These are phyloP conservation scores for Candida mattraensis DNA, from an alignment of 805 yeast species.

Conservation along the genomic window DNA sequence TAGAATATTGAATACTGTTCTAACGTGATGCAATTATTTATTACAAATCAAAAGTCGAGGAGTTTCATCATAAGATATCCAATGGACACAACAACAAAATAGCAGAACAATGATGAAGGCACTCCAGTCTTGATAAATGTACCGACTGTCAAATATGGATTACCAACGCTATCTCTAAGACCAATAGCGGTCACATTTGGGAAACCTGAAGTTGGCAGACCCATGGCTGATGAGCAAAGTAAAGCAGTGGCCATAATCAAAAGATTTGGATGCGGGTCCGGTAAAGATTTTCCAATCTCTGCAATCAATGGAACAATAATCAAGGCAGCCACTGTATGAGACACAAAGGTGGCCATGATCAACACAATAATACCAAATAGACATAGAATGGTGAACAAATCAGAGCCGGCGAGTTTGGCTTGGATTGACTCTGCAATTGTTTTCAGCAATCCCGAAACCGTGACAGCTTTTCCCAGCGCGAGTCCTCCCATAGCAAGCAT, in stretches of 20 bases:
- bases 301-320: constrained; percentile 88
- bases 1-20: too few species aligned
- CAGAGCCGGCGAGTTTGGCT: constrained; percentile 59
- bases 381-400: constrained; percentile 69
- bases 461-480: constrained; percentile 92
- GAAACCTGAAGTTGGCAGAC: constrained; percentile 94
- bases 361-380: constrained; percentile 81
- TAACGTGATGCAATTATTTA: not conserved
- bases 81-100: constrained; percentile 67
- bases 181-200: constrained; percentile 98
- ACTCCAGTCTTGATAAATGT: constrained; percentile 90
- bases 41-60: constrained; percentile 49
- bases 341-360: constrained; percentile 88
- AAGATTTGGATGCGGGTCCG: constrained; percentile 81
- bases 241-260: constrained; percentile 65
- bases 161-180: constrained; percentile 88
- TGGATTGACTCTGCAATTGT: constrained; percentile 77
- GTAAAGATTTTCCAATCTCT: constrained; percentile 77
- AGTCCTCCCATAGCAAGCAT: constrained; percentile 97
- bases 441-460: constrained; percentile 81
- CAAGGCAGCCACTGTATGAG: constrained; percentile 96
- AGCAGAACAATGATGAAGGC: constrained; percentile 78
- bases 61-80: constrained; percentile 75
- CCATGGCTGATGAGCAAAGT: constrained; percentile 95
- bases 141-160: constrained; percentile 81